Evolutionary conservation across 2,329 filamentous ascomycete genomes (phyloP), one percentile per base, ranked within the genome.

Genomic region (Penicillium nordicum): DNA sequence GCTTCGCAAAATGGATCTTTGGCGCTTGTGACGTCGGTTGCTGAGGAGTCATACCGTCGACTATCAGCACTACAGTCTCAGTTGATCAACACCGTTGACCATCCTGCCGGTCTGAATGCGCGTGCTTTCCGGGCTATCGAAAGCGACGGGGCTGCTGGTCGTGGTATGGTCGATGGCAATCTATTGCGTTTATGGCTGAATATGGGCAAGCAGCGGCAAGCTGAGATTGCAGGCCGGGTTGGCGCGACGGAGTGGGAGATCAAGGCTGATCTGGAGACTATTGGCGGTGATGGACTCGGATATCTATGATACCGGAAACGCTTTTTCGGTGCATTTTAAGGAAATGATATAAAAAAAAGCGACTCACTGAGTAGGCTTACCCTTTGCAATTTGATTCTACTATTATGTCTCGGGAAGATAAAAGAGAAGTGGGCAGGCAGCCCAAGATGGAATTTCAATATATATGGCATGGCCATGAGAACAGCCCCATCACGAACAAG

Each of bases 41-140:
- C 86, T 0, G 93, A 97, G 73, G 80, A 87, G 6, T 81, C 87
- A 11, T 97, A 97, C 75, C 88, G 94, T 1, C 88, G 92, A 0
- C 82, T 99, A 4, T 87, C 87, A 4, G 90, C 90, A 1, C 80
- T 99, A 4, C 84, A 92, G 45, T 89, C 87, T 4, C 92, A 95
- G 69, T 80, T 99, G 1, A 81, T 87, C 9, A 89, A 86, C 34
- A 86, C 87, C 0, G 82, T 97, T 8, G 86, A 90, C 42, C 87
- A 92, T 60, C 78, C 88, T 5, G 90, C 87, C 8, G 91, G 90
- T 0, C 79, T 97, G 48, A 97, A 97, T 73, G 88, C 91, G 2
- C 86, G 89, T 53, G 90, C 87, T 0, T 90, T 93, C 75, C 83
- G 94, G 14, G 79, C 84, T 66, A 71, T 81, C 63, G 62, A 80